Base-by-base conservation (phyloP, 116 monocot species). In the Thalassia testudinum region DNA sequence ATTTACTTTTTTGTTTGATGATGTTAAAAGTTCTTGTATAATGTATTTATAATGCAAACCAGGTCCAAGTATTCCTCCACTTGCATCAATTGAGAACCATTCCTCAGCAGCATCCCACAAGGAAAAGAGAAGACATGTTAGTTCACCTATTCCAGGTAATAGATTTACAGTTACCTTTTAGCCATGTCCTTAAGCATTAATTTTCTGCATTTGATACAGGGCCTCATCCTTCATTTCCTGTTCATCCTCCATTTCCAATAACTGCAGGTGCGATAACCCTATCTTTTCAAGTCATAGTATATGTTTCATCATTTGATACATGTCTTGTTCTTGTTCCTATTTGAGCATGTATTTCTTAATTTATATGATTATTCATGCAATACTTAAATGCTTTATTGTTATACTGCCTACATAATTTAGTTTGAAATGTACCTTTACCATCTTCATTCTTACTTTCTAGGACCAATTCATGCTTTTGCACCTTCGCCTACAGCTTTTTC, bases 1-100 rank as follows among this genome's bases (percentile, higher is more conserved):
- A 16, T 25, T 3, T 26, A 43, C 5, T 24, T 24, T 43, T 21
- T 24, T 45, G n/a, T 15, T 1, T 45, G 45, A 5, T 23, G 21
- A 16, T 24, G 23, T 57, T 42, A 43, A 8, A 14, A 24, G 3
- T 20, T 44, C n/a, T 29, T 24, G 1, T 28, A 12, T 21, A 24
- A 17, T 22, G 17, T 27, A 19, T 40, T 44, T n/a, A 25, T 40
- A 14, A 14, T 34, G 44, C 6, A 13, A 24, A 20, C 13, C 17
- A 50, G 50, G 21, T 37, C 48, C 60, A 13, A n/a, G 15, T 34
- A 50, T 49, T 11, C 22, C 49, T 23, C 49, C 60, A 30, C 22
- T 61, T 30, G 21, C 60, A 50, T 61, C 49, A 34, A 3, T 5
- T 34, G 6, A 34, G 30, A 10, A 10, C 30, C 47, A 27, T 28